phyloP scores from a whole-genome alignment of 805 yeast species.

The Lachancea cidri region DNA sequence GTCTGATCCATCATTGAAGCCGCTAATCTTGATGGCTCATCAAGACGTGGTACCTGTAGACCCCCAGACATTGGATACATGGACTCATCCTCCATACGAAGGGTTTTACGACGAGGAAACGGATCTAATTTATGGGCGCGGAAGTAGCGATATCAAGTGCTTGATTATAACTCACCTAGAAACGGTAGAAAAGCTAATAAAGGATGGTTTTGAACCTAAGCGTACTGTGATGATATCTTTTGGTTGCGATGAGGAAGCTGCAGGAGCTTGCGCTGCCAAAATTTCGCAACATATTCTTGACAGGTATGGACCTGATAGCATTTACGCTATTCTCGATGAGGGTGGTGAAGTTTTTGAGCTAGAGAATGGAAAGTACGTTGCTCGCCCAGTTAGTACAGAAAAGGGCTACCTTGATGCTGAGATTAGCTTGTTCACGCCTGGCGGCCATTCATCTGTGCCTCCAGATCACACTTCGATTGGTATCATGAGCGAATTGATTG shows the following conservation, averaged over 20 bases:
- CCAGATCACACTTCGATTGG: slow-evolving; percentile 74
- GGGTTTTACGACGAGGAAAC: slow-evolving; percentile 52
- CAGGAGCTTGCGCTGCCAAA: slow-evolving; percentile 47
- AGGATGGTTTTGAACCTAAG: slow-evolving; percentile 39
- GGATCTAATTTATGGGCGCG: slow-evolving; percentile 55
- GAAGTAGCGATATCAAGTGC: slow-evolving; percentile 59
- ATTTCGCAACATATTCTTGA: slow-evolving; percentile 41
- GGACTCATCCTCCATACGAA: slow-evolving; percentile 57
- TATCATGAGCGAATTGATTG: slow-evolving; percentile 49
- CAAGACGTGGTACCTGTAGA: slow-evolving; percentile 71
- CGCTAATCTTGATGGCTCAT: slow-evolving; percentile 61
- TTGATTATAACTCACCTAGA: slow-evolving; percentile 55
- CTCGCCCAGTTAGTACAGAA: slow-evolving; percentile 49
- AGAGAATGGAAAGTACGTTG: slow-evolving; percentile 38
- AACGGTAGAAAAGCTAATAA: slow-evolving; percentile 43
- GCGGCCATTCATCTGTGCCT: slow-evolving; percentile 71
- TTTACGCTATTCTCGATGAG: slow-evolving; percentile 61
- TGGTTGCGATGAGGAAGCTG: slow-evolving; percentile 64
- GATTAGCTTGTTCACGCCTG: slow-evolving; percentile 49
- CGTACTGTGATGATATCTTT: slow-evolving; percentile 53
- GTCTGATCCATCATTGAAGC: slow-evolving; percentile 37
- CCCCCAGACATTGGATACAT: slow-evolving; percentile 43
- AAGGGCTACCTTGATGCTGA: slow-evolving; percentile 49
- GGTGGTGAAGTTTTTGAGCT: slow-evolving; percentile 36
- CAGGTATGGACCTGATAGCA: slow-evolving; percentile 49